Conservation (phyloP, 179 eudicot species). For the Beta corolliflora region DNA sequence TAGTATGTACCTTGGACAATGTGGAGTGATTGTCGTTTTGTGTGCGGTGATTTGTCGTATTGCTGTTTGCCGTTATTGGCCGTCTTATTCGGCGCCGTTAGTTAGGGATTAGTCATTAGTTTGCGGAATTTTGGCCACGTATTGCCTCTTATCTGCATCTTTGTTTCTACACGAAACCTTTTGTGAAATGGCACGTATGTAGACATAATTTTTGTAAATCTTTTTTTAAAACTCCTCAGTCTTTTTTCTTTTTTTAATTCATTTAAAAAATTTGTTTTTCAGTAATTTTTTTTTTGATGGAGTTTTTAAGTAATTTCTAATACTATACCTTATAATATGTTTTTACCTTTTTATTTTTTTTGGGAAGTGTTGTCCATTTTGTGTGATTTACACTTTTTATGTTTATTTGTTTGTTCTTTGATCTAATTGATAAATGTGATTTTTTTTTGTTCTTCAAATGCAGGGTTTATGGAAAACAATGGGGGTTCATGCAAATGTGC, state of each 20-base stretch:
- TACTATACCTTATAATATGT: neutral
- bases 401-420: neutral
- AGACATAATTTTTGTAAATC: neutral
- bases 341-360: neutral
- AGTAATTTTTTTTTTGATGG: neutral
- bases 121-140: conserved; percentile 12
- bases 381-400: neutral
- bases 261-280: too few relatives aligned
- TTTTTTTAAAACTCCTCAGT: too few relatives aligned
- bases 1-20: neutral
- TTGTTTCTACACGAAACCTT: conserved; percentile 10
- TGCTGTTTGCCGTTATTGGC: neutral
- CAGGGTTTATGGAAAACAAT: conserved; percentile 15
- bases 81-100: conserved; percentile 13
- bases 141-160: neutral
- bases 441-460: neutral
- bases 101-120: neutral
- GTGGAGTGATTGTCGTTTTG: conserved; percentile 15
- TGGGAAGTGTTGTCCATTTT: neutral
- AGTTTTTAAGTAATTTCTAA: neutral
- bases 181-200: neutral
- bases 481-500: neutral
- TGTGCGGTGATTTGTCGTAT: conserved; percentile 9
- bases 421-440: neutral
- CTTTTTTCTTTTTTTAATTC: neutral